Evolutionary conservation across 768 basidiomycete species (phyloP), one percentile per base, ranked within the genome.

Genomic region (Termitomyces sp.): DNA sequence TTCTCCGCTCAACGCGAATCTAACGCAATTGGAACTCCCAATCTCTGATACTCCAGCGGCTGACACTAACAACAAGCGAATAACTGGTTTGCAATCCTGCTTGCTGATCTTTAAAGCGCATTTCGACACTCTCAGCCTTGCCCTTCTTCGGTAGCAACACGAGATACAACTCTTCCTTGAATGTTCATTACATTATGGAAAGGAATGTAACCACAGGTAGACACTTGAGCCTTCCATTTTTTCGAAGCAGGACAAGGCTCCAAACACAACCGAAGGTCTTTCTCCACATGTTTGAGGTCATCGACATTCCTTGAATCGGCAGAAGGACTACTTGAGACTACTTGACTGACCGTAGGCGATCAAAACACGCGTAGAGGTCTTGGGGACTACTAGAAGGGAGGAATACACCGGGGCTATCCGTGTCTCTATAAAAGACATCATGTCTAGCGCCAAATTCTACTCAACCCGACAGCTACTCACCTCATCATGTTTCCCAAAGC

Each of bases 401-500:
- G 4, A 27, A 24, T 37, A 22, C 36, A 22, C 4, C 50, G 36
- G 50, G 24, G 15, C 18, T 52, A 52, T 24, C 50, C 50, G 50
- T 6, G 9, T 9, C 22, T 52, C 34, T 54, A 42, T 54, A 54
- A 54, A 54, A 16, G 27, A 30, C 31, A 22, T 11, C 5, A 13
- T 33, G 11, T 30, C 12, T 16, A 54, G 53, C 3, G 18, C 3
- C 3, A 41, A n/a, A 5, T 54, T 27, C 6, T 39, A 42, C 33
- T 44, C 27, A 54, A 41, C 41, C 20, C 6, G n/a, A n/a, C 53
- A 42, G 30, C 18, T 20, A 33, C 41, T 30, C 16, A 24, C n/a
- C 31, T 44, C 16, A 31, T 18, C 18, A 76, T 78, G 76, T 75
- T 78, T 68, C 73, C 69, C 56, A 66, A 73, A 62, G 66, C 67